Evolutionary conservation across 495 filamentous ascomycete genomes (phyloP).

Genomic region (Sordaria brevicollis): DNA sequence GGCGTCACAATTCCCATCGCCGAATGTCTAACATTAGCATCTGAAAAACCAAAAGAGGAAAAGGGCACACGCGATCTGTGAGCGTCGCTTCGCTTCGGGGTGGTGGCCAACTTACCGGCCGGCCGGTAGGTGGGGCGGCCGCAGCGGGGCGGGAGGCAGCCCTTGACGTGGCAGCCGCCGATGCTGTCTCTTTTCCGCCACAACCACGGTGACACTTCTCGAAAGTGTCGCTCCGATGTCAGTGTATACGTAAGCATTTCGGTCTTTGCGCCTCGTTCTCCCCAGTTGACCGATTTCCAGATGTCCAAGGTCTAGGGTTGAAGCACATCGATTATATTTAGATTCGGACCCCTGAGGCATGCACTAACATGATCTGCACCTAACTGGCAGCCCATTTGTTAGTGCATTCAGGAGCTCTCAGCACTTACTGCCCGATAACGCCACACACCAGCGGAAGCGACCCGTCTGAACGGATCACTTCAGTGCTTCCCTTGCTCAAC

Average conservation of each 20-base stretch:
- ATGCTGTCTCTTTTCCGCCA: background rate
- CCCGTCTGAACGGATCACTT: background rate
- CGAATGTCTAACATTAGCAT: background rate
- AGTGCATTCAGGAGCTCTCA: background rate
- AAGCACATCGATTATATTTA: background rate
- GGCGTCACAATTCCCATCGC: background rate
- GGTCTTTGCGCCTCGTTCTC: background rate
- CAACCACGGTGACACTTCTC: background rate
- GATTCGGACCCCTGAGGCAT: background rate
- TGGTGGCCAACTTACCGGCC: background rate
- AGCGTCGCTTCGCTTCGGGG: background rate
- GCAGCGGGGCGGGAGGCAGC: conserved; percentile 4
- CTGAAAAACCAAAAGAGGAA: background rate
- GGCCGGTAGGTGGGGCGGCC: background rate
- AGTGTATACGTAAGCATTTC: background rate
- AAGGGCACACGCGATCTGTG: background rate
- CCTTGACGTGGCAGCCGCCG: conserved; percentile 6
- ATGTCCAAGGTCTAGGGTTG: background rate
- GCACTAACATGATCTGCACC: background rate
- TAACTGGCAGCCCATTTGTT: background rate
- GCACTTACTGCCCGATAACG: background rate
- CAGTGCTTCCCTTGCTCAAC: background rate
- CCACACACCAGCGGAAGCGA: background rate
- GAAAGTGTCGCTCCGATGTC: background rate
- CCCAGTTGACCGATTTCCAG: background rate